Base-by-base conservation (phyloP, 306 rosid genomes). In the Lathyrus oleraceus region DNA sequence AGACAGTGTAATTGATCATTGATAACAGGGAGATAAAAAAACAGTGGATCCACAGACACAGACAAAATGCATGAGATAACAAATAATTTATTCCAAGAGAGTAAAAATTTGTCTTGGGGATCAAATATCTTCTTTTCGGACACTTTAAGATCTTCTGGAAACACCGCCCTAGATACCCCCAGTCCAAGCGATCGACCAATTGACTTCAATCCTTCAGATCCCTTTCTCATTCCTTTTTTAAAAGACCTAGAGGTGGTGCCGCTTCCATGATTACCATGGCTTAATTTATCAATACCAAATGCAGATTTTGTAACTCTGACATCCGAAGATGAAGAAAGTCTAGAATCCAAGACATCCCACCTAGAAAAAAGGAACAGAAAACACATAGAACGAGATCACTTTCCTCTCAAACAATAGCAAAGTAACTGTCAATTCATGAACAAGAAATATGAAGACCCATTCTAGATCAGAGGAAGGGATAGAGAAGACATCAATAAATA, bases 191-290 rank as follows among this genome's bases (percentile, higher is more conserved):
- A 79, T 65, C 95, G 87, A 35, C 98, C 98, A 58, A 94, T 87
- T 28, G 92, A 88, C 82, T 90, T 90, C 40, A 94, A 86, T 77
- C 98, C 97, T 85, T 87, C 97, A 8, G 98, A 94, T 16, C 98
- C 97, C 82, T 84, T 90, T 78, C 49, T 87, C 98, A 94, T 87
- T 73, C 96, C 96, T 81, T 75, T 90, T 77, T 88, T 91, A 52
- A 94, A 91, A 54, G 99, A 94, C 76, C 90, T 82, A 69, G 95
- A 83, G 25, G 95, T 79, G 65, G 86, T 74, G 78, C 85, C 81
- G 77, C 84, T 89, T 40, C 78, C 83, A 76, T 74, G 87, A 39
- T 77, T 89, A 71, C 80, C 67, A 67, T 84, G 84, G 67, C 71
- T 78, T 75, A 88, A 81, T 83, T 89, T 87, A 47, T 85, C 96